Evolutionary conservation across 495 filamentous ascomycete species (phyloP), one percentile per base, ranked within the genome.

Genomic region (Aspergillus steynii): DNA sequence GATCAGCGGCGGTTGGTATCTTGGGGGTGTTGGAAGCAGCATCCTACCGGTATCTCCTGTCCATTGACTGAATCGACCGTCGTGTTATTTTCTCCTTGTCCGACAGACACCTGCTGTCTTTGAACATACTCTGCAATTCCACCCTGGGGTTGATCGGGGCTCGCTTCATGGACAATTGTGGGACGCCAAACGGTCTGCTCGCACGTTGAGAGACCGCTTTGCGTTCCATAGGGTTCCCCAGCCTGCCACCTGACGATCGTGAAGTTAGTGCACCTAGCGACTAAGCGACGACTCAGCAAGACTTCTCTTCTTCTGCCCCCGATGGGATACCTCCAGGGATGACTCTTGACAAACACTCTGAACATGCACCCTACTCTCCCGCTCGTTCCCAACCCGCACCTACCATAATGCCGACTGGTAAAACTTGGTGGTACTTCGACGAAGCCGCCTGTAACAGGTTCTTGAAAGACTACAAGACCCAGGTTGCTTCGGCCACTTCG

Each of bases 201-300:
- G 65, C 70, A 59, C 55, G 62, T 58, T 79, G 79, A 79, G 79
- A 79, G 76, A 73, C 77, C 77, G 77, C 68, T 80, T 80, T 78
- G 79, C 79, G 77, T 81, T 80, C 77, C 77, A 79, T 79, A 72
- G 73, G 77, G 74, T 77, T 79, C 77, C 75, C 73, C 77, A 78
- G 74, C 77, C 76, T 76, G 61, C 60, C 50, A 60, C 55, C 51
- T 55, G 27, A 58, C 59, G 46, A 50, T 54, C 25, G 60, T 61
- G 37, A 54, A 53, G 48, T 51, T 53, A 29, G 25, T 51, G 47
- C 49, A 58, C n/a, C 34, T 47, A 49, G 63, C 63, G 57, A 61
- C 59, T 49, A 60, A 63, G 50, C 65, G 20, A 55, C 58, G 42
- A 53, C 55, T 50, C 45, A 46, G 48, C 29, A 29, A 63, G 60